Evolutionary conservation across 441 rosid species (phyloP).

Genomic region (Syzygium malaccense): DNA sequence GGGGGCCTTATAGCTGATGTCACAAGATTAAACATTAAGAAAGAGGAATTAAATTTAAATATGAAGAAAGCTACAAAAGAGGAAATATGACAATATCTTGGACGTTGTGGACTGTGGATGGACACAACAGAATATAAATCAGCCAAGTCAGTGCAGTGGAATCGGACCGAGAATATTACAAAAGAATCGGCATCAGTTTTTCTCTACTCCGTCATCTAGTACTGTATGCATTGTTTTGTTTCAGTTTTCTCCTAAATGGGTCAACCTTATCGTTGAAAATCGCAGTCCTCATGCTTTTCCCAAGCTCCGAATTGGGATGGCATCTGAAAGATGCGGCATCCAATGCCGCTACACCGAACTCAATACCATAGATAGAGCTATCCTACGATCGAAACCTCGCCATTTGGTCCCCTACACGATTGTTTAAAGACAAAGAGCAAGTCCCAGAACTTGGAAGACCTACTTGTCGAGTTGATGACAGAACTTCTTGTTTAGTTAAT

Average conservation of each 20-base stretch:
- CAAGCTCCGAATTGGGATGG: background rate
- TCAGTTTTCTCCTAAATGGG: background rate
- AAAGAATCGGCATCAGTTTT: background rate
- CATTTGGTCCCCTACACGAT: background rate
- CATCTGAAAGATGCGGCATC: background rate
- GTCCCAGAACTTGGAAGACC: background rate
- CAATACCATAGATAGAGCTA: background rate
- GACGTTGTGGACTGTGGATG: background rate
- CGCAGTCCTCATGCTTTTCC: background rate
- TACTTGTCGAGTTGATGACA: background rate
- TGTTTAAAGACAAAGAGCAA: background rate
- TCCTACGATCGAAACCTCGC: background rate
- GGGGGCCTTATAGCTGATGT: background rate
- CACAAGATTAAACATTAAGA: background rate
- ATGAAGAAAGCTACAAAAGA: background rate
- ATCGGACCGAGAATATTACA: background rate
- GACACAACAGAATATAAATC: background rate
- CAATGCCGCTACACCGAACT: background rate
- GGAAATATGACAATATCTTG: background rate
- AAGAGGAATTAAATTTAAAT: background rate
- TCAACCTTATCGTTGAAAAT: background rate
- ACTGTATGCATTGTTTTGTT: background rate
- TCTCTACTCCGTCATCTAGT: background rate
- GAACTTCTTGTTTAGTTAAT: background rate
- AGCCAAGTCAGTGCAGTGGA: background rate